Evolutionary conservation across 2,329 filamentous ascomycete species (phyloP).

Genomic region (Thermoascus crustaceus): DNA sequence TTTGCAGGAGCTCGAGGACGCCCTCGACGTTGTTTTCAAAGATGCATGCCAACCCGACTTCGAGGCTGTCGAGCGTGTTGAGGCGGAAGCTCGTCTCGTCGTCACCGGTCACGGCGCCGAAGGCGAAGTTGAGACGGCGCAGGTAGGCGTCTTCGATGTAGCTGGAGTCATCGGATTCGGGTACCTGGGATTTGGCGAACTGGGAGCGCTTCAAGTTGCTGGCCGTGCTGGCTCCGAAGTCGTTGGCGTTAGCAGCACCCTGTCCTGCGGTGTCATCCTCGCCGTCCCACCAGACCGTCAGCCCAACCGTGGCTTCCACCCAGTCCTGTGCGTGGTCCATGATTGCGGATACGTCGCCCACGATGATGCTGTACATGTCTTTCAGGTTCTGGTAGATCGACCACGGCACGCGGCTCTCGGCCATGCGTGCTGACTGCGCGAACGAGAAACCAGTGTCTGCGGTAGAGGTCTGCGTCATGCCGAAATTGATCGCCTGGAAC

Average conservation of each 20-base stretch:
- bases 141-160: conserved; percentile 62
- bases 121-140: conserved; percentile 61
- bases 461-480: conserved; percentile 25
- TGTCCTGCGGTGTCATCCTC: conserved; percentile 54
- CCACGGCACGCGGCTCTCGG: conserved; percentile 82
- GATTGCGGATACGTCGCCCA: conserved; percentile 69
- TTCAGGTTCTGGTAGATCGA: conserved; percentile 79
- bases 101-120: conserved; percentile 57
- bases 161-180: conserved; percentile 40
- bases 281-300: conserved; percentile 91
- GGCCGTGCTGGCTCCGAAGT: conserved; percentile 14
- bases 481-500: conserved; percentile 43
- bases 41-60: conserved; percentile 72
- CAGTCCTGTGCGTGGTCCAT: conserved; percentile 75
- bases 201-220: conserved; percentile 17
- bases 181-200: conserved; percentile 20
- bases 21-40: conserved; percentile 77
- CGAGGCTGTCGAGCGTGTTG: conserved; percentile 65
- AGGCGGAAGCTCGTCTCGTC: conserved; percentile 59
- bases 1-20: conserved; percentile 63
- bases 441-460: conserved; percentile 49
- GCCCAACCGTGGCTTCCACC: conserved; percentile 76
- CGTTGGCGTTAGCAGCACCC: conserved; percentile 19
- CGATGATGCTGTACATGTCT: conserved; percentile 69
- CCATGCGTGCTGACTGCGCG: conserved; percentile 59